A percentile compares a stretch with the other conserved stretches of the same genome.
These are phyloP conservation scores for Candida ponderosae DNA, from an alignment of 805 yeast species.

Conservation along the genomic window DNA sequence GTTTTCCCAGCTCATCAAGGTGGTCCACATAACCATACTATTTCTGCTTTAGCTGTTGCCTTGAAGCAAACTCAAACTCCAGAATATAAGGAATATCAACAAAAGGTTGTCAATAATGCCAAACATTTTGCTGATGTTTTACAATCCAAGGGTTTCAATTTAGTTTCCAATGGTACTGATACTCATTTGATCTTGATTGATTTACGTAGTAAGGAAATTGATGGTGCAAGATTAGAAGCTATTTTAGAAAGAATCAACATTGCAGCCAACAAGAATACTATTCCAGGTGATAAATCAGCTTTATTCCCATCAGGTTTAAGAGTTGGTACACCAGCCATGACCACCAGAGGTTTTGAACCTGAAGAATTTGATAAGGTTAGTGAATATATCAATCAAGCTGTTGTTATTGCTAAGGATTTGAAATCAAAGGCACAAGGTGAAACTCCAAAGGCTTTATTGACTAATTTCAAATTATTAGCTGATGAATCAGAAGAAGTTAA, in stretches of 20 bases:
- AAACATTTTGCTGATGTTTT: constrained; percentile 66
- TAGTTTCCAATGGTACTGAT: constrained; percentile 93
- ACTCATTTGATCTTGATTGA: constrained; percentile 86
- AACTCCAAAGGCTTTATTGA: constrained; percentile 50
- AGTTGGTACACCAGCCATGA: constrained; percentile 98
- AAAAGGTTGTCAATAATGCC: constrained; percentile 76
- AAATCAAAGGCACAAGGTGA: constrained; percentile 52
- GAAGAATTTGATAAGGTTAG: constrained; percentile 79
- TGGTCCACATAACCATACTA: constrained; percentile 98
- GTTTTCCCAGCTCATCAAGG: constrained; percentile 99
- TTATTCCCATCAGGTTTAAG: constrained; percentile 93
- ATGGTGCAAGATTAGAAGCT: constrained; percentile 94
- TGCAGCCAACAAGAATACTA: constrained; percentile 93
- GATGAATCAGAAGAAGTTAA: constrained; percentile 54
- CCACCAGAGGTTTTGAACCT: constrained; percentile 84
- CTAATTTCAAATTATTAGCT: constrained; percentile 66
- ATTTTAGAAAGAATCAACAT: constrained; percentile 85
- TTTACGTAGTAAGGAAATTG: constrained; percentile 66
- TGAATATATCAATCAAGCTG: constrained; percentile 71
- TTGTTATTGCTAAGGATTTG: constrained; percentile 54
- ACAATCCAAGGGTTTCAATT: constrained; percentile 51
- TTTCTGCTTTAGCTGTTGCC: constrained; percentile 92
- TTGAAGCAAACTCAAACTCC: constrained; percentile 86
- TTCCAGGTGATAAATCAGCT: constrained; percentile 95
- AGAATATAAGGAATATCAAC: constrained; percentile 82